A percentile compares a stretch with the other conserved stretches of the same genome.
Evolutionary conservation across 202 grass and related monocot genomes (phyloP).

Genomic region (Dendrocalamus latiflorus): DNA sequence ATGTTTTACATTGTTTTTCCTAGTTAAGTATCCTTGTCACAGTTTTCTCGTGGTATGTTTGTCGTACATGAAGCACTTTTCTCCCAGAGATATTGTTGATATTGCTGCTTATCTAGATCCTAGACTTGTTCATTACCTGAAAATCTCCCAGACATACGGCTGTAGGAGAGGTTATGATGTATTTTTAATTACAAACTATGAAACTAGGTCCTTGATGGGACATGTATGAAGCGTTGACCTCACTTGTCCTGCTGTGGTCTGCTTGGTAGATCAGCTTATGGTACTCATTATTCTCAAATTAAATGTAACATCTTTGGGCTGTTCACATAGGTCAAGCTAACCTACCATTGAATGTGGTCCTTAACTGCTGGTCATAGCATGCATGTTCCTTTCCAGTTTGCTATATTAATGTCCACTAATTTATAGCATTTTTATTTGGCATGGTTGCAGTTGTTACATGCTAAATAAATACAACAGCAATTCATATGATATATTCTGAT

Average conservation of each 20-base stretch:
- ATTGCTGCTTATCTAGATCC: background rate
- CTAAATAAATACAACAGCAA: background rate
- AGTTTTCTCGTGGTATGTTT: no score
- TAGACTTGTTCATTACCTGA: background rate
- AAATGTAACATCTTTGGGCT: background rate
- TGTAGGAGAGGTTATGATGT: background rate
- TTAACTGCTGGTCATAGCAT: background rate
- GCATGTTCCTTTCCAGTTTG: background rate
- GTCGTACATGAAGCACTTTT: background rate
- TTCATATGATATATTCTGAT: conserved; percentile 17
- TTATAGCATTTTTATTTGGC: background rate
- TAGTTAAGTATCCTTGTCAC: background rate
- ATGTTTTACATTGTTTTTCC: background rate
- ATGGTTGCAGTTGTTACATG: background rate
- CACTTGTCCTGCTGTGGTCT: conserved; percentile 6
- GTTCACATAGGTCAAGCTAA: background rate
- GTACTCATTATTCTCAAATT: background rate
- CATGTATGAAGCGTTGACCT: conserved; percentile 18
- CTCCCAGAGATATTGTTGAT: background rate
- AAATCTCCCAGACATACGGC: background rate
- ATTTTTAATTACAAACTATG: background rate
- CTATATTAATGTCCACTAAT: background rate
- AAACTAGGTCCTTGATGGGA: background rate
- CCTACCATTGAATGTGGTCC: background rate
- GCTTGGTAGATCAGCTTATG: background rate